Evolutionary conservation across 2,329 filamentous ascomycete genomes (phyloP).

Genomic region (Acephala macrosclerotiorum): DNA sequence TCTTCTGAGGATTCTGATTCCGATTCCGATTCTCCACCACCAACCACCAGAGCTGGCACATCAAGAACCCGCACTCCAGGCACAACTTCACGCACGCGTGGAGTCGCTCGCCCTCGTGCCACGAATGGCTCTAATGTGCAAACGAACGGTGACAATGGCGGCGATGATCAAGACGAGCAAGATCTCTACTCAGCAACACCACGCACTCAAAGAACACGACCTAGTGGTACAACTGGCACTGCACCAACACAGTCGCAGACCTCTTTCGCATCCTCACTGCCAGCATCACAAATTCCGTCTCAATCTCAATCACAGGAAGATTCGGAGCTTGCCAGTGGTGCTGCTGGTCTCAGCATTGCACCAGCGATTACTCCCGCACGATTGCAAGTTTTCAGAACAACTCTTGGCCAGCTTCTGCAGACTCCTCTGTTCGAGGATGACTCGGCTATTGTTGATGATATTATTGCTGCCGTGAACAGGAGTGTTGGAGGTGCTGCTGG

Average conservation of each 20-base stretch:
- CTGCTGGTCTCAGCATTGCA: constrained; percentile 40
- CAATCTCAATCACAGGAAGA: constrained; percentile 42
- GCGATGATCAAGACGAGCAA: constrained; percentile 51
- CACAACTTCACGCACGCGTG: constrained; percentile 44
- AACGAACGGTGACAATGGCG: constrained; percentile 49
- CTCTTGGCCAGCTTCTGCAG: constrained; percentile 84
- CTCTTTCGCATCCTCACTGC: constrained; percentile 50
- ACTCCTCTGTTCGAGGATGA: constrained; percentile 88
- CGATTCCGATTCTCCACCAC: constrained; percentile 44
- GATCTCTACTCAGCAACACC: constrained; percentile 46
- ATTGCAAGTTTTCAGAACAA: constrained; percentile 77
- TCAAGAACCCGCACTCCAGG: constrained; percentile 44
- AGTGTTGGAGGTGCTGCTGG: constrained; percentile 62
- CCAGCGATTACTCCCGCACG: constrained; percentile 58
- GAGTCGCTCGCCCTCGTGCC: constrained; percentile 36
- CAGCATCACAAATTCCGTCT: constrained; percentile 42
- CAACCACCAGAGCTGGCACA: constrained; percentile 38
- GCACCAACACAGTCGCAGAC: constrained; percentile 43
- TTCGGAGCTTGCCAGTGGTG: constrained; percentile 36
- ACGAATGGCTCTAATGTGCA: constrained; percentile 44
- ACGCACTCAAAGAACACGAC: constrained; percentile 35
- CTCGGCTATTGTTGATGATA: constrained; percentile 74
- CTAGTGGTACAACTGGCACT: constrained; percentile 19
- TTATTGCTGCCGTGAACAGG: constrained; percentile 82
- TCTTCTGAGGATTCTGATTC: constrained; percentile 64